Base-by-base conservation (phyloP, 2,329 filamentous ascomycete species). In the Thelonectria blattea region DNA sequence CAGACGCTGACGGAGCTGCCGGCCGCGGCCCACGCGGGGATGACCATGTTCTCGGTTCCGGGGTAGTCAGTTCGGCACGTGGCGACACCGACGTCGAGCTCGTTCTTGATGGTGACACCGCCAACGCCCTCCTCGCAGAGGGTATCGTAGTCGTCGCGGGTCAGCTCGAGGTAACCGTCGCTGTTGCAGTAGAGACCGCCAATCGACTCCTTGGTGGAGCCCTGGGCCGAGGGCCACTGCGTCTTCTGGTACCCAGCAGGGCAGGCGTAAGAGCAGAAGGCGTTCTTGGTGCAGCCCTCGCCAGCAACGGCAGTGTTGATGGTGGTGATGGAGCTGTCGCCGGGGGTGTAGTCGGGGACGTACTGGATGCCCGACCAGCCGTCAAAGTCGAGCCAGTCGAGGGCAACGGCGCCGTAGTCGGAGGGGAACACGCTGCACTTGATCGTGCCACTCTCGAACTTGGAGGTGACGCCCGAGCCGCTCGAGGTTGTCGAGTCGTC, bases 51-150 rank as follows among this genome's bases (percentile, higher is more conserved):
- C 81, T 99, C 95, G 60, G 88, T 93, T 73, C 93, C 94, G 63
- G 95, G 95, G 79, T 99, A 99, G 76, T 97, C 93, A 66, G 95
- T 98, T 76, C 92, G 92, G 87, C 95, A 99, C 68, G 96, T 85
- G 46, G 90, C 85, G 27, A 91, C 89, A 45, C 84, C 79, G 39
- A 85, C 73, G 51, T 77, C 72, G 34, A 97, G 83, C 56, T 89
- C 87, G 83, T 97, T 99, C 76, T 88, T 74, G 61, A 97, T 85
- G 61, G 82, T 81, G 67, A 97, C 85, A 66, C 88, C 86, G 42
- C 88, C 87, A 51, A 85, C 84, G 63, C 93, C 93, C 32, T 79
- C 68, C 71, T 90, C 87, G 79, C 95, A 99, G 34, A 99, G 88
- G 50, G 83, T 90, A 62, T 84, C 83, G 63, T 81, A 84, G n/a